Base-by-base conservation (phyloP, 2,329 filamentous ascomycete species). In the Xylariaceae sp. region DNA sequence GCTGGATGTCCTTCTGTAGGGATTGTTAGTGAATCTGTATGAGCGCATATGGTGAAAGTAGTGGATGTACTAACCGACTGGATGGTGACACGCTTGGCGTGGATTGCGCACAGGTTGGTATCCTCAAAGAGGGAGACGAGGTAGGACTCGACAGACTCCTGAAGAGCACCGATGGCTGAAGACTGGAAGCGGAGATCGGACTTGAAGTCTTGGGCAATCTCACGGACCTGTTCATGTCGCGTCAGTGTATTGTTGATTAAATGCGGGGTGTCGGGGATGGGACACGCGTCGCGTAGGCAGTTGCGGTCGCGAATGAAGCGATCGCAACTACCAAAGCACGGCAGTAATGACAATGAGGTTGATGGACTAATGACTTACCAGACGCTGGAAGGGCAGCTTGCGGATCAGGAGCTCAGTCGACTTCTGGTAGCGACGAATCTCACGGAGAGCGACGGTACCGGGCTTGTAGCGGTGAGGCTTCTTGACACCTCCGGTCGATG, bases 51-150 rank as follows among this genome's bases (percentile, higher is more conserved):
- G 7, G 9, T 19, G 14, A 14, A 45, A 14, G 9, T n/a, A 24
- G n/a, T 37, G 40, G 47, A 41, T 24, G 49, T 61, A 76, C 77
- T 69, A 71, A 79, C 75, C 67, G 88, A 88, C 80, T 94, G 94
- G 80, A 98, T 98, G 74, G 94, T 98, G 74, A 98, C 95, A 82
- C 95, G 92, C 88, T 98, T 98, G 80, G 95, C 94, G 82, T 98
- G 95, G 78, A 98, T 96, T 74, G 95, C 94, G 82, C 94, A 98
- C 50, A 96, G 82, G 84, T 98, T 98, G 81, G 94, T 97, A 76
- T 98, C 94, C 80, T 98, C 93, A 72, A 98, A 98, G 66, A 98
- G 89, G 40, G 93, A 96, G 79, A 98, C 93, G 72, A 99, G 90
- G 82, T 97, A 98, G 2, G 95, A 96, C 84, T 99, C 95, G 67